Base-by-base conservation (phyloP, 2,329 filamentous ascomycete species). In the Penicillium sp. region DNA sequence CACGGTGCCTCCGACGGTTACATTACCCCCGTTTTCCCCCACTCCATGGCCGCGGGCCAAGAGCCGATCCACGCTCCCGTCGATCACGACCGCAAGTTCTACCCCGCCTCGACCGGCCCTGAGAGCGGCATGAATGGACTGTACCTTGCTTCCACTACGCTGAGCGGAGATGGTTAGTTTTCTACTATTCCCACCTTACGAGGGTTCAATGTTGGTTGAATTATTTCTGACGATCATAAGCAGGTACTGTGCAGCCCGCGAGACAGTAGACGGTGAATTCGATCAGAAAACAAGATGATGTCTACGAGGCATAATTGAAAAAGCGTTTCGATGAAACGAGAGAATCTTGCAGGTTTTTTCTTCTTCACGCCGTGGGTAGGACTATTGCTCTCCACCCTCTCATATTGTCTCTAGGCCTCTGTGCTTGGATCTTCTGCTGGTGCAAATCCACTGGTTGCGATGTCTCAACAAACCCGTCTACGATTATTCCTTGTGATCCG, bases 1-100 rank as follows among this genome's bases (percentile, higher is more conserved):
- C 75, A 85, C 78, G 85, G 85, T 81, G 80, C 83, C 77, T 83
- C 87, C 75, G 79, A 84, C 75, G 78, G 80, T 74, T 85, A 84
- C 76, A 81, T 83, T 78, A 82, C 79, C 76, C 78, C 78, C 71
- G 79, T 81, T 70, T 85, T 83, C 76, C 77, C 80, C 72, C 71
- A 86, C 81, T 86, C 86, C 79, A 79, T 82, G 81, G 80, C 82
- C 74, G 81, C 86, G 78, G 84, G 80, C 74, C 86, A 86, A 80
- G 87, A 84, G 79, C 81, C 78, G 79, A 83, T 82, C 79, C 88
- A 87, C 80, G 79, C 78, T 76, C 87, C 85, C 76, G 83, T 80
- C 56, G 74, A 76, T 80, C 72, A 77, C 70, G 78, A 80, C 75
- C 80, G 76, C 57, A 73, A 76, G 57, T 81, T 71, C 78, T 81